A percentile compares a stretch with the other conserved stretches of the same genome.
phyloP scores from a whole-genome alignment of 495 filamentous ascomycete genomes.

The Annulohypoxylon maeteangense region DNA sequence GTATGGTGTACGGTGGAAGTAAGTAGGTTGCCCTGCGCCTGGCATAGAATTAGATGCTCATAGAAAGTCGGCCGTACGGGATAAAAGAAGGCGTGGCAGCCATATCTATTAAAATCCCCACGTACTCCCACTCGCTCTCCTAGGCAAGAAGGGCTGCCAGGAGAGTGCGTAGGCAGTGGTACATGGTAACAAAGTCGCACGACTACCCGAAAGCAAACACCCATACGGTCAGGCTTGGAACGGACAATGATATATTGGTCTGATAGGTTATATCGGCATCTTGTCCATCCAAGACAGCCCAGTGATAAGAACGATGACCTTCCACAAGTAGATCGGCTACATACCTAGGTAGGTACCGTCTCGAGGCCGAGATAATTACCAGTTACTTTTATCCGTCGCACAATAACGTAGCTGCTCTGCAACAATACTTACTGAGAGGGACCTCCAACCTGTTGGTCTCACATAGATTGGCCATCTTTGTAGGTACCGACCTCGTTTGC shows the following conservation, averaged over 20 bases:
- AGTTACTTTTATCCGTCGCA: slow-evolving; percentile 26
- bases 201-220: background rate
- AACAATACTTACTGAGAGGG: background rate
- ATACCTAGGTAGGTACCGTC: background rate
- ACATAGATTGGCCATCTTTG: background rate
- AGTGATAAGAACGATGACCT: slow-evolving; percentile 18
- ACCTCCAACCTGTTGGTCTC: background rate
- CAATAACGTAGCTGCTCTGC: background rate
- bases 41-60: background rate
- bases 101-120: background rate
- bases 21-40: background rate
- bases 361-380: background rate
- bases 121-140: background rate
- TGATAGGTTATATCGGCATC: slow-evolving; percentile 11
- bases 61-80: background rate
- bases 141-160: background rate
- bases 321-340: slow-evolving; percentile 16
- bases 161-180: background rate
- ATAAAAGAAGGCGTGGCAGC: background rate
- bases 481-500: background rate
- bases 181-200: background rate
- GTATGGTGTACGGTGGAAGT: too few relatives aligned
- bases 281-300: background rate
- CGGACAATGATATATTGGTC: background rate
- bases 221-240: background rate